Conservation (phyloP, 768 basidiomycete species). For the Suillus lakei region DNA sequence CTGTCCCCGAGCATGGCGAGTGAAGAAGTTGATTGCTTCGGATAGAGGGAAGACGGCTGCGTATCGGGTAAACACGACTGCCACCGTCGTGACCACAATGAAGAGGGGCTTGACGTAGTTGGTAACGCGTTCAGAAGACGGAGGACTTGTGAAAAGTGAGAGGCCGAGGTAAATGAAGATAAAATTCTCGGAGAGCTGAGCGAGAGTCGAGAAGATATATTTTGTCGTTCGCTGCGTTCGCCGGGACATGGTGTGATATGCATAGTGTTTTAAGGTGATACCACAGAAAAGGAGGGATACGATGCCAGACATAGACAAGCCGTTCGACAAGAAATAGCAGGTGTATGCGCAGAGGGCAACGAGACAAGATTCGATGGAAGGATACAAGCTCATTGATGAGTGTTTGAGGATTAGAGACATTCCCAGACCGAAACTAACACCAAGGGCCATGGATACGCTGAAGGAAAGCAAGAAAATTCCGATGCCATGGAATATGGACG, state of each 20-base stretch:
- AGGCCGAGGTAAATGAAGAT: slow-evolving; percentile 99
- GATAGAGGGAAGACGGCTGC: slow-evolving; percentile 95
- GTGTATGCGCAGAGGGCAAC: slow-evolving; percentile 95
- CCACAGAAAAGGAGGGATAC: slow-evolving; percentile 98
- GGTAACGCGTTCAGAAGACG: slow-evolving; percentile 74
- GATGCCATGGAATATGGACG: slow-evolving; percentile 93
- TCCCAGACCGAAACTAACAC: slow-evolving; percentile 87
- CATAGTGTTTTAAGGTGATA: slow-evolving; percentile 98
- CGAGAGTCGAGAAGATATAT: slow-evolving; percentile 94
- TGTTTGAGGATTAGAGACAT: slow-evolving; percentile 96
- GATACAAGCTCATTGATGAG: slow-evolving; percentile 82
- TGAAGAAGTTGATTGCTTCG: slow-evolving; percentile 93
- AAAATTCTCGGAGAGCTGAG: slow-evolving; percentile 96
- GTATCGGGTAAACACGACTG: slow-evolving; percentile 94
- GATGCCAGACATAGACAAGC: slow-evolving; percentile 92
- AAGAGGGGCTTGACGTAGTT: slow-evolving; percentile 95
- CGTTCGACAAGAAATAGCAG: slow-evolving; percentile 99
- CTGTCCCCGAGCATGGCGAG: slow-evolving; percentile 81
- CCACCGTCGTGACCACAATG: slow-evolving; percentile 88
- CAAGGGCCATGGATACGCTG: slow-evolving; percentile 92
- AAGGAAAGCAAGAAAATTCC: slow-evolving; percentile 98
- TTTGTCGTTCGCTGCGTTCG: slow-evolving; percentile 93
- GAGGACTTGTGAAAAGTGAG: slow-evolving; percentile 90
- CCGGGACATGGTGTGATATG: slow-evolving; percentile 99
- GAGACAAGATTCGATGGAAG: slow-evolving; percentile 97